phyloP scores from a whole-genome alignment of 2,329 filamentous ascomycete species.

The Zasmidium angulare region DNA sequence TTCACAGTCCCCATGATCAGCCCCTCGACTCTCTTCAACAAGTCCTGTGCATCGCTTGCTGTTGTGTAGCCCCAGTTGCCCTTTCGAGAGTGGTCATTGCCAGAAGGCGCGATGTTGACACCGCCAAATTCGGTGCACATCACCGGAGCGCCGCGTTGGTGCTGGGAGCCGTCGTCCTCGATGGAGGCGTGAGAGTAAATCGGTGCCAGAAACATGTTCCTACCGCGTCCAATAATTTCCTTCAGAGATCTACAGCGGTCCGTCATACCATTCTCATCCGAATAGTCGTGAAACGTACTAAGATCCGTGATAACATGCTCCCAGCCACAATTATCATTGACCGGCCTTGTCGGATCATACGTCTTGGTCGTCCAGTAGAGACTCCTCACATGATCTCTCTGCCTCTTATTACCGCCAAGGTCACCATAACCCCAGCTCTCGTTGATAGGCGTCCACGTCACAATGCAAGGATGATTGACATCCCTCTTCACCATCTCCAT shows the following conservation, averaged over 20 bases:
- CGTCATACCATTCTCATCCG: slow-evolving; percentile 57
- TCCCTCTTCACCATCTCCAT: slow-evolving; percentile 61
- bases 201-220: slow-evolving; percentile 56
- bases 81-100: slow-evolving; percentile 35
- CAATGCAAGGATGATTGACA: slow-evolving; percentile 64
- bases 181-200: slow-evolving; percentile 37
- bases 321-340: slow-evolving; percentile 74
- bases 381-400: slow-evolving; percentile 63
- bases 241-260: slow-evolving; percentile 55
- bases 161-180: slow-evolving; percentile 51
- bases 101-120: slow-evolving; percentile 62
- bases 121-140: slow-evolving; percentile 69
- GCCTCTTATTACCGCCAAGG: slow-evolving; percentile 56
- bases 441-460: slow-evolving; percentile 68
- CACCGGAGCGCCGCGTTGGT: slow-evolving; percentile 57
- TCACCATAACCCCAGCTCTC: slow-evolving; percentile 64
- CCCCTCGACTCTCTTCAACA: slow-evolving; percentile 59
- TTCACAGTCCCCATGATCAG: slow-evolving; percentile 59
- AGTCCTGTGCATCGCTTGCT: slow-evolving; percentile 58
- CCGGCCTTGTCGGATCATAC: slow-evolving; percentile 61
- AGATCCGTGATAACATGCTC: slow-evolving; percentile 66
- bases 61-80: slow-evolving; percentile 70
- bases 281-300: slow-evolving; percentile 68
- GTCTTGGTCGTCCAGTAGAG: slow-evolving; percentile 65
- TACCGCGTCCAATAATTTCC: slow-evolving; percentile 57